phyloP scores from a whole-genome alignment of 768 basidiomycete species.

The Thelephora aurantiotincta region DNA sequence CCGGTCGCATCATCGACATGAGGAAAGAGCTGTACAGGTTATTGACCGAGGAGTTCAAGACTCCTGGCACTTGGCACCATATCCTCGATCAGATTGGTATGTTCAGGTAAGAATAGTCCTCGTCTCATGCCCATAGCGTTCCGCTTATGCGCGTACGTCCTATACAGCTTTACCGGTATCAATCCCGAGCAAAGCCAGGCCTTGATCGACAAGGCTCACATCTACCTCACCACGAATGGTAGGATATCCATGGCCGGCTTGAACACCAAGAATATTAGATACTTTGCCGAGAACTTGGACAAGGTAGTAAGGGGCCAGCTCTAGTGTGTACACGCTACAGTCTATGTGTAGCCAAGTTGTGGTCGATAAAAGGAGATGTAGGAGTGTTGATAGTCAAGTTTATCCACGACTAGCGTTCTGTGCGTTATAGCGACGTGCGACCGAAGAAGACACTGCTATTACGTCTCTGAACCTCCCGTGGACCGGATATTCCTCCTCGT shows the following conservation, averaged over 20 bases:
- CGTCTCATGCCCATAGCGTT: slow-evolving; percentile 6
- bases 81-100: slow-evolving; percentile 94
- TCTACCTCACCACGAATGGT: slow-evolving; percentile 80
- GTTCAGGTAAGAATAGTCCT: slow-evolving; percentile 59
- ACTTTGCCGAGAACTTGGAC: slow-evolving; percentile 63
- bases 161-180: slow-evolving; percentile 71
- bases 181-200: slow-evolving; percentile 47
- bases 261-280: slow-evolving; percentile 64
- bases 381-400: too few relatives aligned
- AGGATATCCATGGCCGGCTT: slow-evolving; percentile 92
- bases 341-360: background rate
- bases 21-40: slow-evolving; percentile 61
- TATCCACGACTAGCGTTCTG: too few relatives aligned
- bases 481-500: background rate
- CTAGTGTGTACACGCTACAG: slow-evolving; percentile 9
- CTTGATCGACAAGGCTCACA: slow-evolving; percentile 57
- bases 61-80: slow-evolving; percentile 93
- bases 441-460: too few relatives aligned
- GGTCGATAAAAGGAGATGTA: slow-evolving; percentile 1
- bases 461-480: too few relatives aligned
- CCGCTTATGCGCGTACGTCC: background rate
- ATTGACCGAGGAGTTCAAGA: slow-evolving; percentile 65
- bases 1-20: slow-evolving; percentile 86
- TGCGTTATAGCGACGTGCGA: too few relatives aligned
- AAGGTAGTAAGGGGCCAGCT: slow-evolving; percentile 40